A percentile compares a stretch with the other conserved stretches of the same genome.
These are phyloP conservation scores for Quercus rubra DNA, from an alignment of 306 rosid genomes.

Conservation along the genomic window DNA sequence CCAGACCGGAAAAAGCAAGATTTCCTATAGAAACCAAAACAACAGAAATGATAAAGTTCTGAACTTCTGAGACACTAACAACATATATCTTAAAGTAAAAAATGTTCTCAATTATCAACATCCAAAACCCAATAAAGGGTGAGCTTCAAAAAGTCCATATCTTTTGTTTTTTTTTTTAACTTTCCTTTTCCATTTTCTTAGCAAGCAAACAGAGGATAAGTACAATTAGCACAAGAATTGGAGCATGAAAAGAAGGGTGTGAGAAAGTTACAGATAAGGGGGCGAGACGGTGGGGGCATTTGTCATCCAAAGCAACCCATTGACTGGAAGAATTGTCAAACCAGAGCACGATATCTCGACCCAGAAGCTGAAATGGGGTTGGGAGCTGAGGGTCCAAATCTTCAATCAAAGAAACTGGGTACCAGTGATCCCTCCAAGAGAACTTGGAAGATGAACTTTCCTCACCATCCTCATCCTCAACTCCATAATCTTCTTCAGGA, in stretches of 20 bases:
- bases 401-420: constrained; percentile 88
- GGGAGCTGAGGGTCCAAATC: constrained; percentile 75
- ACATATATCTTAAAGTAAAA: not conserved
- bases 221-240: not conserved
- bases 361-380: constrained; percentile 91
- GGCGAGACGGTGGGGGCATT: constrained; percentile 97
- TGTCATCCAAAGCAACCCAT: constrained; percentile 93
- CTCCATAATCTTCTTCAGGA: constrained; percentile 26
- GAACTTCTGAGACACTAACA: not conserved
- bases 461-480: constrained; percentile 38
- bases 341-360: constrained; percentile 89
- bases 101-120: no score
- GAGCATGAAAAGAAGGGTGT: not conserved
- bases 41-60: not conserved
- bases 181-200: constrained; percentile 8
- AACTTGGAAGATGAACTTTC: constrained; percentile 63
- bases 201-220: constrained; percentile 2
- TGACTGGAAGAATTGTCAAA: constrained; percentile 51
- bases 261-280: constrained; percentile 74
- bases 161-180: not conserved
- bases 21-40: not conserved
- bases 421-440: constrained; percentile 98
- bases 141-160: not conserved
- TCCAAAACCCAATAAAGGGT: not conserved
- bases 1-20: not conserved